phyloP scores from a whole-genome alignment of 768 basidiomycete species.

The Hortiboletus flavorubellus region DNA sequence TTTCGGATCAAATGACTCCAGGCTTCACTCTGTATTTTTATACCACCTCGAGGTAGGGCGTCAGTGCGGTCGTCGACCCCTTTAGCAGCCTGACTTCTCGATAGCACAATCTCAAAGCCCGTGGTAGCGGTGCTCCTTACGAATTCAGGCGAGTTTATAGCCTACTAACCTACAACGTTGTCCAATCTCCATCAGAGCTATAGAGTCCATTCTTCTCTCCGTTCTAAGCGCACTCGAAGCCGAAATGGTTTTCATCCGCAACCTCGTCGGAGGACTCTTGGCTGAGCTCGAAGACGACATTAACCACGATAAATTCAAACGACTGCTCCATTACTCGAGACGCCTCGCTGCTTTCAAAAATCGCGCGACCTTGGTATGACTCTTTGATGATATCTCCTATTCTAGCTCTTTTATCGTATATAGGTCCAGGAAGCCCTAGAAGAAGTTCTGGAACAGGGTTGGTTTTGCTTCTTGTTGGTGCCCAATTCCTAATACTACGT shows the following conservation, averaged over 20 bases:
- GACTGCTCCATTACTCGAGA: slow-evolving; percentile 88
- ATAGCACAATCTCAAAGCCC: slow-evolving; percentile 81
- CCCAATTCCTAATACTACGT: slow-evolving; percentile 3
- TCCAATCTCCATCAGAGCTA: slow-evolving; percentile 53
- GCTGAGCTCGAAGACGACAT: slow-evolving; percentile 95
- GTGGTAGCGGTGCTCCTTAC: slow-evolving; percentile 69
- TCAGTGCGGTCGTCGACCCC: slow-evolving; percentile 9
- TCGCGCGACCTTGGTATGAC: slow-evolving; percentile 72
- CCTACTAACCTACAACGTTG: slow-evolving; percentile 14
- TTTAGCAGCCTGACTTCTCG: slow-evolving; percentile 12
- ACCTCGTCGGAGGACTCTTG: slow-evolving; percentile 83
- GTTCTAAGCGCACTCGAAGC: slow-evolving; percentile 92
- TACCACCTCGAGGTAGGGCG: slow-evolving; percentile 76
- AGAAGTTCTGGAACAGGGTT: slow-evolving; percentile 89
- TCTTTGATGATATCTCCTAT: not conserved
- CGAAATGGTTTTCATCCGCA: slow-evolving; percentile 92
- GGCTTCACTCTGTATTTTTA: slow-evolving; percentile 81
- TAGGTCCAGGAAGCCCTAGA: slow-evolving; percentile 89
- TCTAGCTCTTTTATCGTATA: not conserved
- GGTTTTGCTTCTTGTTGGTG: slow-evolving; percentile 2
- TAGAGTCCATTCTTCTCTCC: slow-evolving; percentile 90
- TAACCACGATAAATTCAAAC: slow-evolving; percentile 90
- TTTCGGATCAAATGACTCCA: slow-evolving; percentile 82
- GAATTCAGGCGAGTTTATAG: slow-evolving; percentile 68
- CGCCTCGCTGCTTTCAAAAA: slow-evolving; percentile 87